Evolutionary conservation across 1,284 basidiomycete species (phyloP), one percentile per base, ranked within the genome.

Genomic region (Cerioporus squamosus): DNA sequence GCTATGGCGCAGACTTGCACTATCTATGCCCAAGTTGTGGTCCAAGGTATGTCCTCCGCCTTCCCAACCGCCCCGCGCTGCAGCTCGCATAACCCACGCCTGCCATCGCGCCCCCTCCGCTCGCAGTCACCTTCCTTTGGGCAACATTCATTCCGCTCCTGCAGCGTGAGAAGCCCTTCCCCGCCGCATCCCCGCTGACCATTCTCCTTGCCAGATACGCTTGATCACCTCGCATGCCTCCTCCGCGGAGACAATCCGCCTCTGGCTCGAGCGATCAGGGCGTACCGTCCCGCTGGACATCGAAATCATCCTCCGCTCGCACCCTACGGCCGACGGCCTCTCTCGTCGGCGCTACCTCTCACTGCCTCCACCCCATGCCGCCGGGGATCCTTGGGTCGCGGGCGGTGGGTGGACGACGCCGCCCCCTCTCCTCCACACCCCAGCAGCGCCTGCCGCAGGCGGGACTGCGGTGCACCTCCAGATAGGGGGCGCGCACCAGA

Each of bases 231-330:
- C 82, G 20, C 87, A 85, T 59, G 78, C 82, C 45, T 77, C 85
- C 17, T 88, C 88, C 33, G 82, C 89, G n/a, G 90, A 92, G 68
- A 89, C 86, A 14, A 81, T 91, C 49, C 84, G 89, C 4, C 77
- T 92, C 14, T 91, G 90, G 90, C 78, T 92, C 1, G 89, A 91
- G 70, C 85, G 90, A 20, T 88, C 90, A 9, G 90, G 90, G 3
- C 75, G 78, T 54, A 79, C 73, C 3, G 82, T 85, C 10, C 86
- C 89, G 5, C 79, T 91, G 12, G 90, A 91, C 70, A 89, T 92
- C 60, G 88, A 91, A 68, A 90, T 92, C 50, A 86, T 85, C 69
- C 75, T 91, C 40, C 83, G 84, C 43, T 81, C 88, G 18, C 65
- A 66, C 50, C 53, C 67, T 18, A 38, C 50, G 39, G 46, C 55